Percentiles rank a stretch among this genome's conserved stretches.
phyloP scores from a whole-genome alignment of 2,329 filamentous ascomycete species.

The Verticillium klebahnii region DNA sequence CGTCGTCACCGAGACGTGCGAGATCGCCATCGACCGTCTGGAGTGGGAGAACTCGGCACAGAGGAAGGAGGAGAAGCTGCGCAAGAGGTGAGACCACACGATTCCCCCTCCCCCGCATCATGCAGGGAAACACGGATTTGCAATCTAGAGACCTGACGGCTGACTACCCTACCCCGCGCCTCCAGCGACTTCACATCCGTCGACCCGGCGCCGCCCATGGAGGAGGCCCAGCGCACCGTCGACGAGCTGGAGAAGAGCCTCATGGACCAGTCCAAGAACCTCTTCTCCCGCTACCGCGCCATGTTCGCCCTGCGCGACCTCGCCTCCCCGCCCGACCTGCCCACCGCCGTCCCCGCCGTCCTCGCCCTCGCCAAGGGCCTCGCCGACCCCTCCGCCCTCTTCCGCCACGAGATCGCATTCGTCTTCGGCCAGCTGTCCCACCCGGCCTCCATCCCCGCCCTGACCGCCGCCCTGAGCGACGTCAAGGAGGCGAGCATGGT shows the following conservation, averaged over 20 bases:
- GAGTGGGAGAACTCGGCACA: conserved; percentile 82
- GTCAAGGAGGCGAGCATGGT: conserved; percentile 90
- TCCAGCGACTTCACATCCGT: conserved; percentile 89
- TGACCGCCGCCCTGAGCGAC: conserved; percentile 74
- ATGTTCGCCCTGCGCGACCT: conserved; percentile 98
- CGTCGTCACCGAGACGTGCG: conserved; percentile 90
- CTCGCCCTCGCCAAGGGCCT: conserved; percentile 82
- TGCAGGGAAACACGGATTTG: not conserved
- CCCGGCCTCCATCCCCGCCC: conserved; percentile 90
- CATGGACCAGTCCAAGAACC: conserved; percentile 70
- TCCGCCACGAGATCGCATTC: conserved; percentile 97
- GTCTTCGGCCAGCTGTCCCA: conserved; percentile 96
- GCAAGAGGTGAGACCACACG: conserved; percentile 60
- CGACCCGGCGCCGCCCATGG: conserved; percentile 87
- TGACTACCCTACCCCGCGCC: conserved; percentile 4
- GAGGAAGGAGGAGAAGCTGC: conserved; percentile 70
- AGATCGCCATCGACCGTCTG: conserved; percentile 92
- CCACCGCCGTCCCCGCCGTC: conserved; percentile 84
- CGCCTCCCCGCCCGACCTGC: conserved; percentile 85
- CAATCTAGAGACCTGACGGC: conserved; percentile 1
- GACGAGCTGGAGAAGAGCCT: conserved; percentile 70
- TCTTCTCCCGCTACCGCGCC: conserved; percentile 92
- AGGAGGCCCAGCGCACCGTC: conserved; percentile 65
- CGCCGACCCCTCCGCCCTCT: conserved; percentile 80
- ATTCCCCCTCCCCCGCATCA: not conserved